phyloP scores from a whole-genome alignment of 1,139 yeast genomes.

The Debaryomyces nepalensis region DNA sequence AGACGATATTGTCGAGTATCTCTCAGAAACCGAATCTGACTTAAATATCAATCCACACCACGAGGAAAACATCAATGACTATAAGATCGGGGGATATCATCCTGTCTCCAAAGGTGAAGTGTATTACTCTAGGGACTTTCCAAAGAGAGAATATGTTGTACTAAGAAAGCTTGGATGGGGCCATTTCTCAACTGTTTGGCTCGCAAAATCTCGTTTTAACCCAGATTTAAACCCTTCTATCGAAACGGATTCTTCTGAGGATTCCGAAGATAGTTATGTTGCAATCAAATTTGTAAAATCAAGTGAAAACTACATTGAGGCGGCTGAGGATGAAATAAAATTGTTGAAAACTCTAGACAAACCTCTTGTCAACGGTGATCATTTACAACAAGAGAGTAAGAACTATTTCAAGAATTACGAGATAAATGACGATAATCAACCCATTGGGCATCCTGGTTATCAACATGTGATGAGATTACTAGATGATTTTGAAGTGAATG shows the following conservation, averaged over 20 bases:
- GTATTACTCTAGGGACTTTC: slow-evolving; percentile 34
- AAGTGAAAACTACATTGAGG: slow-evolving; percentile 44
- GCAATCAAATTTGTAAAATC: slow-evolving; percentile 50
- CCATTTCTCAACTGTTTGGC: slow-evolving; percentile 89
- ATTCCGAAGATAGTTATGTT: slow-evolving; percentile 33
- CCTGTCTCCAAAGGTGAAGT: slow-evolving; percentile 45
- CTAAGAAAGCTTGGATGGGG: slow-evolving; percentile 75
- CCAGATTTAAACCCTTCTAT: slow-evolving; percentile 13
- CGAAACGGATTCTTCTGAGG: slow-evolving; percentile 3
- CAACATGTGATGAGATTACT: slow-evolving; percentile 44
- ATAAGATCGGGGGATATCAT: slow-evolving; percentile 48
- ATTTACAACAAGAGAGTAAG: slow-evolving; percentile 28
- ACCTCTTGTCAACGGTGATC: slow-evolving; percentile 26
- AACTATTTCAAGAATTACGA: slow-evolving; percentile 19
- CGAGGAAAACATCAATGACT: slow-evolving; percentile 44
- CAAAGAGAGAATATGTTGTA: slow-evolving; percentile 34
- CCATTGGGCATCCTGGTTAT: slow-evolving; percentile 39
- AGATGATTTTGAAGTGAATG: slow-evolving; percentile 46
- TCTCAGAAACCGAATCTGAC: slow-evolving; percentile 33
- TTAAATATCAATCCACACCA: slow-evolving; percentile 38
- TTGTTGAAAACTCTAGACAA: slow-evolving; percentile 30
- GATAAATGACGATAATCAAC: slow-evolving; percentile 12
- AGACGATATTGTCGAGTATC: slow-evolving; percentile 18
- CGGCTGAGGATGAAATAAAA: slow-evolving; percentile 49
- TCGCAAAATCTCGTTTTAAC: slow-evolving; percentile 54